Conservation (phyloP, 176 grass and related monocot species). For the Musa acuminata region DNA sequence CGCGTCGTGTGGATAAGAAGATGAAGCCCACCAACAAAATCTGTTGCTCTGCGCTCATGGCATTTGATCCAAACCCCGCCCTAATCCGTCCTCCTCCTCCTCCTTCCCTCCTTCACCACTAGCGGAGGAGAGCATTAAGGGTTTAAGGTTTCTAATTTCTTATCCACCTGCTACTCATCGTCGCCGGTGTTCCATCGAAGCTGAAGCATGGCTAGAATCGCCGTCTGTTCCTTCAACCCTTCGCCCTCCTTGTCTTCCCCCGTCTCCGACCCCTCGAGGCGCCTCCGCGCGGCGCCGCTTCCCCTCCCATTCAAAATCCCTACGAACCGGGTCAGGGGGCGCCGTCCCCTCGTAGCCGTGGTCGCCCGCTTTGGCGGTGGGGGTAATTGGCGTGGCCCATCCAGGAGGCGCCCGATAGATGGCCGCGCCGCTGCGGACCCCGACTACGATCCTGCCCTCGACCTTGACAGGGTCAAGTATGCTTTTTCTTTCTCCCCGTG, state of each 20-base stretch:
- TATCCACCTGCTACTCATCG: not conserved
- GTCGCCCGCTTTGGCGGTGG: constrained; percentile 28
- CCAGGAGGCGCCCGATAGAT: constrained; percentile 3
- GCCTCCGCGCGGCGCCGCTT: not conserved
- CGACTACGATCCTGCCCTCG: constrained; percentile 62
- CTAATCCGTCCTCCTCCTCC: too few species aligned
- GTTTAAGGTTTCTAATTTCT: not conserved
- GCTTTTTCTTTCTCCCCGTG: not conserved
- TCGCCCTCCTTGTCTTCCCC: constrained; percentile 6
- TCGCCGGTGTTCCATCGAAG: not conserved
- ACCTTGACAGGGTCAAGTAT: constrained; percentile 71
- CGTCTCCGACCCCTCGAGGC: not conserved
- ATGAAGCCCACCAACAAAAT: too few species aligned
- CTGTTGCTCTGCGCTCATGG: too few species aligned
- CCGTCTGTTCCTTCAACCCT: constrained; percentile 23
- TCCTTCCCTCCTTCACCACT: too few species aligned
- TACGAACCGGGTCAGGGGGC: constrained; percentile 1
- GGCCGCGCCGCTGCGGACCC: constrained; percentile 25
- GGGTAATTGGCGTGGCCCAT: constrained; percentile 6
- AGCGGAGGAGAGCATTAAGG: not conserved
- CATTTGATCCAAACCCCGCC: too few species aligned
- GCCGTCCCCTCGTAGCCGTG: not conserved
- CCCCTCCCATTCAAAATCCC: constrained; percentile 10
- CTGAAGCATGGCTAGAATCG: constrained; percentile 29
- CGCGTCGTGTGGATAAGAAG: too few species aligned